Evolutionary conservation across 1,139 yeast species (phyloP), one percentile per base, ranked within the genome.

Genomic region (Blastobotrys arbuscula): DNA sequence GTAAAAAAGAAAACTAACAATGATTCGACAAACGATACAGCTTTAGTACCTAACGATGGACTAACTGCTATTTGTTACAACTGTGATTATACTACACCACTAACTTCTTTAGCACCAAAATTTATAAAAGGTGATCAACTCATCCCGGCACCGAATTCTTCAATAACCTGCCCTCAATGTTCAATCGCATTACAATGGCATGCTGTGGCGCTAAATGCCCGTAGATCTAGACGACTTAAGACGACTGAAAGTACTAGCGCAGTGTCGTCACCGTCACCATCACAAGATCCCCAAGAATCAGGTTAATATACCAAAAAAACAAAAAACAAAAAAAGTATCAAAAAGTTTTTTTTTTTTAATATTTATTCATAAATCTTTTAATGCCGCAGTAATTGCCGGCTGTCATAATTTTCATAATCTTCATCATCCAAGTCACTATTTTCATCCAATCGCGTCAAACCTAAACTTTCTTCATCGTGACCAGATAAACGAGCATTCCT

Each of bases 391-490:
- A 47, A 19, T 13, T 39, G 46, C 8, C 34, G 39, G 16, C 39
- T 35, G 35, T 48, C 51, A 15, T 38, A 42, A 20, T 39, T 45
- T 39, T 39, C 44, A 33, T 52, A 50, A 18, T 48, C 50, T 6
- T 53, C 57, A 23, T 55, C 57, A 30, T 55, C 59, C 16, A 53
- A 54, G 6, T 50, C 53, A 44, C 55, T 53, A 26, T 56, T 62
- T 39, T 63, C 68, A 39, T 67, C 68, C 39, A 67, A 53, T 8
- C 65, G 57, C 4, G 68, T 62, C 33, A 67, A 54, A 36, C 66
- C 71, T 50, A 56, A 64, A 51, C 60, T 67, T 59, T 58, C 76
- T 58, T 62, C 71, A 35, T 68, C 61, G 30, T 62, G 65, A 33
- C 59, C 54, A 15, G 56, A 58, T 52, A 62, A 49, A 20, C 63